A percentile compares a stretch with the other conserved stretches of the same genome.
These are phyloP conservation scores for Aspergillus coremiiformis DNA, from an alignment of 495 filamentous ascomycete species.

Conservation along the genomic window DNA sequence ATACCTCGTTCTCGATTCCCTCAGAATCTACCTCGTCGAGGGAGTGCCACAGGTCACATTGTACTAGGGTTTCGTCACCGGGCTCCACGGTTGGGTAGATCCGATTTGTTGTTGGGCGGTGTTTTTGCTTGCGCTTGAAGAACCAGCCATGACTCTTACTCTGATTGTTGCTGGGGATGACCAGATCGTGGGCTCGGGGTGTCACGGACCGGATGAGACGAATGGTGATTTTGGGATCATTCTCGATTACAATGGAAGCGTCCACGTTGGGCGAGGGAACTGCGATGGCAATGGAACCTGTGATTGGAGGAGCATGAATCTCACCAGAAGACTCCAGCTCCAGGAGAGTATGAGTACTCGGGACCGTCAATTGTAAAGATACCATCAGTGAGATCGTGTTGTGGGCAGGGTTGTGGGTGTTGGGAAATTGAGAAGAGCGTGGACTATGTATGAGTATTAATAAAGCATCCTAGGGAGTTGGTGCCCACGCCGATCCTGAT, in stretches of 20 bases:
- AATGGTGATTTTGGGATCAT: background rate
- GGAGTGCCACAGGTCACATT: conserved; percentile 2
- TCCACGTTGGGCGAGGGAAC: background rate
- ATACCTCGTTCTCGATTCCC: background rate
- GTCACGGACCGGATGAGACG: background rate
- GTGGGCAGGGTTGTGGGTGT: background rate
- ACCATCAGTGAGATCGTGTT: background rate
- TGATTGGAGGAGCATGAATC: background rate
- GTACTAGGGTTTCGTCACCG: background rate
- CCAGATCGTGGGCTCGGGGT: background rate
- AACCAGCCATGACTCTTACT: background rate
- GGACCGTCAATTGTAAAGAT: background rate
- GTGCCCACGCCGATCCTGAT: too few relatives aligned
- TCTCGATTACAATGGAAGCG: background rate
- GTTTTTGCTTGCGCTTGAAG: background rate
- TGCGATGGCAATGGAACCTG: background rate
- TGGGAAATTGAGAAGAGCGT: background rate
- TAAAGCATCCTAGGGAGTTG: too few relatives aligned
- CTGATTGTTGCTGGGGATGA: background rate
- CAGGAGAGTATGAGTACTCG: background rate
- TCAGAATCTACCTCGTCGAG: background rate
- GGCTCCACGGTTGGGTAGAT: background rate
- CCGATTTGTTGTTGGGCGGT: background rate
- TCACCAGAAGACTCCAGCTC: background rate
- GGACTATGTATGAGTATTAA: too few relatives aligned